Evolutionary conservation across 2,329 filamentous ascomycete genomes (phyloP).

Genomic region (Clarireedia homoeocarpa): DNA sequence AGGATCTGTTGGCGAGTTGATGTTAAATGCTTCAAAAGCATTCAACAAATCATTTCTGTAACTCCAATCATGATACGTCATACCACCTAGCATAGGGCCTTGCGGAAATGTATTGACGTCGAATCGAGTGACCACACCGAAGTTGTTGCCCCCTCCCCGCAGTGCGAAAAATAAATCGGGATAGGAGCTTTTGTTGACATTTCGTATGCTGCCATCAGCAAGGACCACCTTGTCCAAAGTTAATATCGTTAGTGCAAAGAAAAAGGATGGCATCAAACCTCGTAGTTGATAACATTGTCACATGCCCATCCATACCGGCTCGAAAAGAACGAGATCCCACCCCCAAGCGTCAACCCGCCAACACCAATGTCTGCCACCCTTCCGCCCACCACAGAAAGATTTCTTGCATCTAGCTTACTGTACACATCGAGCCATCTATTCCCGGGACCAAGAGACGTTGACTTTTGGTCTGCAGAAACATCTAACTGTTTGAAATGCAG

Average conservation of each 20-base stretch:
- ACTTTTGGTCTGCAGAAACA: conserved; percentile 11
- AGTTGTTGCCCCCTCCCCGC: conserved; percentile 49
- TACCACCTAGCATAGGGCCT: conserved; percentile 8
- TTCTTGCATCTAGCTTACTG: conserved; percentile 7
- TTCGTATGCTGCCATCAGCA: conserved; percentile 40
- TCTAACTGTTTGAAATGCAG: conserved; percentile 8
- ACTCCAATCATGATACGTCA: conserved; percentile 27
- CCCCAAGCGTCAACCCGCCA: conserved; percentile 10
- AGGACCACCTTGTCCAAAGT: conserved; percentile 40
- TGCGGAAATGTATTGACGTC: conserved; percentile 17
- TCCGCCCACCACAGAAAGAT: not conserved
- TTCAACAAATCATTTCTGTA: conserved; percentile 33
- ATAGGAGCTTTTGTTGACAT: conserved; percentile 33
- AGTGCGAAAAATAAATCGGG: conserved; percentile 45
- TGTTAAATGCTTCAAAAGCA: conserved; percentile 44
- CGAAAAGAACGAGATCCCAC: conserved; percentile 13
- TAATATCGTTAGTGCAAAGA: not conserved
- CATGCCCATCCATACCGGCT: conserved; percentile 14
- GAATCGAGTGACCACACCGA: conserved; percentile 42
- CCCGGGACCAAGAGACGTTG: conserved; percentile 15
- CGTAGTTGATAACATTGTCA: conserved; percentile 16
- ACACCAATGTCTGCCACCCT: conserved; percentile 8
- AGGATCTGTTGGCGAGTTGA: not conserved
- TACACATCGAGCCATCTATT: conserved; percentile 17
- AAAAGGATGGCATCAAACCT: conserved; percentile 1